These are phyloP conservation scores for Amborella trichopoda DNA, from an alignment of 164 flowering plant genomes.

Conservation along the genomic window DNA sequence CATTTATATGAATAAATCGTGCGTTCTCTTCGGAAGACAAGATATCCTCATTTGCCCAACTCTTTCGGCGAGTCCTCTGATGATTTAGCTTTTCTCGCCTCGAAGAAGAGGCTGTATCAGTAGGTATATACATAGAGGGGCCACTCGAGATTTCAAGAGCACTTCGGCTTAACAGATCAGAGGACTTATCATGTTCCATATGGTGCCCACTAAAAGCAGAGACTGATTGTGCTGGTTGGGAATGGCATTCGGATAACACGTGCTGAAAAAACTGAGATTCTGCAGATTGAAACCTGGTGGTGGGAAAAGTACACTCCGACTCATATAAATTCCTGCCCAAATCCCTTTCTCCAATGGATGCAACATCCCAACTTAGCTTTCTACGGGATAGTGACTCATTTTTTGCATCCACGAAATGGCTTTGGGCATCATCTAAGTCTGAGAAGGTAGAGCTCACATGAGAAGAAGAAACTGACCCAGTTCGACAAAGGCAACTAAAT, in stretches of 20 bases:
- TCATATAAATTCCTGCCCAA: constrained; percentile 3
- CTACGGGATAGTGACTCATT: too few species aligned
- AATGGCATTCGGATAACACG: constrained; percentile 36
- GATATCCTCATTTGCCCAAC: constrained; percentile 42
- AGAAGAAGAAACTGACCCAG: constrained; percentile 19
- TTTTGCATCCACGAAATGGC: constrained; percentile 12
- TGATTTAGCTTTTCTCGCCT: constrained; percentile 33
- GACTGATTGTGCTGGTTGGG: too few species aligned
- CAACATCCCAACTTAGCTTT: too few species aligned
- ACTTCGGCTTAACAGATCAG: background rate
- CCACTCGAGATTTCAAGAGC: constrained; percentile 40
- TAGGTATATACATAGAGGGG: background rate
- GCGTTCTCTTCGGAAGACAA: constrained; percentile 34
- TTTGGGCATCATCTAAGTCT: constrained; percentile 15
- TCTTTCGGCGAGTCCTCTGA: constrained; percentile 39
- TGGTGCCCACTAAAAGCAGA: too few species aligned
- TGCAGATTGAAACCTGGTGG: constrained; percentile 14
- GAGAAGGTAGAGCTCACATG: constrained; percentile 6
- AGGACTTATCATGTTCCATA: background rate
- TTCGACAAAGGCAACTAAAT: constrained; percentile 20
- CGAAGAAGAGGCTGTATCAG: constrained; percentile 11
- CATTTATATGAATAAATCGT: constrained; percentile 60
- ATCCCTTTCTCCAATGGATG: constrained; percentile 9
- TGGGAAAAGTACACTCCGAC: constrained; percentile 3
- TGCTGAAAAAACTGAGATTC: constrained; percentile 18